phyloP scores from a whole-genome alignment of 2,329 filamentous ascomycete species.

The Stagonosporopsis chrysanthemi region DNA sequence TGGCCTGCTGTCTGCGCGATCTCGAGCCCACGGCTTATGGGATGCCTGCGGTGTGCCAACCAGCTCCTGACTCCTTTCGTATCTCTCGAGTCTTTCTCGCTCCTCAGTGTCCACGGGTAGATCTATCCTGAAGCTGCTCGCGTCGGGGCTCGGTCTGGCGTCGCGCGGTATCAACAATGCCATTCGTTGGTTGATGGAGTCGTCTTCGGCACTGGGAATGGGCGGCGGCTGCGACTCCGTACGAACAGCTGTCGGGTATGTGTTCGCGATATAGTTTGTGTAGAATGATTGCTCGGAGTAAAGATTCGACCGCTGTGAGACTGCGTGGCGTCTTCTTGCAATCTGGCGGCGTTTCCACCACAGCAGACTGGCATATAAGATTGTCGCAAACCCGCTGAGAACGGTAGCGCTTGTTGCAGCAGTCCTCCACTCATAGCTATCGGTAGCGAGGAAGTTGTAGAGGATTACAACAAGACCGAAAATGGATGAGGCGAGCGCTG shows the following conservation, averaged over 20 bases:
- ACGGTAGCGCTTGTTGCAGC: slow-evolving; percentile 55
- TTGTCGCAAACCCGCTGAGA: slow-evolving; percentile 48
- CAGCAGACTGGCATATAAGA: slow-evolving; percentile 54
- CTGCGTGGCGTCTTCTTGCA: slow-evolving; percentile 38
- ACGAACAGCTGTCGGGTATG: slow-evolving; percentile 52
- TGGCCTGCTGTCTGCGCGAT: slow-evolving; percentile 35
- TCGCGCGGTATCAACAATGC: slow-evolving; percentile 54
- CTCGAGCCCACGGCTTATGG: slow-evolving; percentile 33
- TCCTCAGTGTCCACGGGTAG: slow-evolving; percentile 46
- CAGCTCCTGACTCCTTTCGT: slow-evolving; percentile 40
- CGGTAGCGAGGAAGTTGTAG: slow-evolving; percentile 56
- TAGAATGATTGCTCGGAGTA: slow-evolving; percentile 53
- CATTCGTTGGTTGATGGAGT: slow-evolving; percentile 60
- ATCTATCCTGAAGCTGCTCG: slow-evolving; percentile 51
- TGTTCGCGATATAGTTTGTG: slow-evolving; percentile 55
- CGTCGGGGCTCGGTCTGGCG: slow-evolving; percentile 41
- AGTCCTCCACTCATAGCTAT: slow-evolving; percentile 52
- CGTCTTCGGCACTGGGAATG: slow-evolving; percentile 54
- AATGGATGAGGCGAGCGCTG: slow-evolving; percentile 53
- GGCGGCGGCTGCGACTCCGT: slow-evolving; percentile 37
- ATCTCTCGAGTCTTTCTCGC: slow-evolving; percentile 29
- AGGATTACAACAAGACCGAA: slow-evolving; percentile 58
- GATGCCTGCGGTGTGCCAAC: slow-evolving; percentile 38
- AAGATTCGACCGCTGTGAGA: slow-evolving; percentile 29
- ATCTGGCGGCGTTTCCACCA: slow-evolving; percentile 54